Base-by-base conservation (phyloP, 192 early-diverging fungal genomes). In the Dissophora globulifera region DNA sequence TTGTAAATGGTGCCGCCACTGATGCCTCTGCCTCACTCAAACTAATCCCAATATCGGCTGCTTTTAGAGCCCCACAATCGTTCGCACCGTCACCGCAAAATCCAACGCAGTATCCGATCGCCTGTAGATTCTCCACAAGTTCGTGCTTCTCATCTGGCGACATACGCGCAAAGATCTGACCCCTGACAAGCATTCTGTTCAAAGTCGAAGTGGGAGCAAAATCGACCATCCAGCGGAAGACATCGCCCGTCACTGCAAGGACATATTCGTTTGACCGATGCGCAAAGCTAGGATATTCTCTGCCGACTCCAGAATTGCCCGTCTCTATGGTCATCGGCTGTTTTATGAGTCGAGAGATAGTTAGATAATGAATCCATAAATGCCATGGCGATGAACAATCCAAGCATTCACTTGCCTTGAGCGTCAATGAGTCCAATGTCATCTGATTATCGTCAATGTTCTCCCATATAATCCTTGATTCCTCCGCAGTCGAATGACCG, bases 61-160 rank as follows among this genome's bases (percentile, higher is more conserved):
- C 92, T 57, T 97, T 94, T 12, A 99, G 83, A 6, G 98, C 98
- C 17, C 96, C 95, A 81, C 94, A 95, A 78, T 99, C 98, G 62
- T 99, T 99, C 16, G 98, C 96, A 15, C 98, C 98, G 70, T 99
- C 98, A 17, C 98, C 98, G 78, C 96, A 98, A 71, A 99, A 99
- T 4, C 95, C 94, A 25, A 94, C 92, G 62, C 91, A 95, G 79
- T 98, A 96, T 15, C 92, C 96, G 20, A 98, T 86, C 19, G 85
- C 84, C 69, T 98, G 96, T 40, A 98, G 78, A 47, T 86, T 85
- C 68, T 95, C 91, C 4, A 99, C 95, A 11, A 99, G 81, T 69
- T 94, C 90, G 45, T 95, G 94, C 62, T 99, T 99, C 72, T 98
- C 94, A 67, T 99, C 98, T 1, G 98, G 98, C 2, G 96, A 97